Percentiles rank a stretch among this genome's conserved stretches.
Evolutionary conservation across 1,284 basidiomycete genomes (phyloP).

Genomic region (Blastosporella zonata): DNA sequence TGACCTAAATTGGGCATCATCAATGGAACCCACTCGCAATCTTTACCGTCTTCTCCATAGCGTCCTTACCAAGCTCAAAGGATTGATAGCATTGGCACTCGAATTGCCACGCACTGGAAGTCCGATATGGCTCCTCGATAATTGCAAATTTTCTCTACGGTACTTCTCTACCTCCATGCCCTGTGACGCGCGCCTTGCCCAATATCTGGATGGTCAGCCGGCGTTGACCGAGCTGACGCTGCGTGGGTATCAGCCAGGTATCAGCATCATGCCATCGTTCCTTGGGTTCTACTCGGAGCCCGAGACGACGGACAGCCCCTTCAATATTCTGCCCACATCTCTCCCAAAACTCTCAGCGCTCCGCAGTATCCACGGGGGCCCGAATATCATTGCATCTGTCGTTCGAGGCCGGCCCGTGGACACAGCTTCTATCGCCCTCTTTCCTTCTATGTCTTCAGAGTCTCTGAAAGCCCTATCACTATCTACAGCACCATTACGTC

Average conservation of each 20-base stretch:
- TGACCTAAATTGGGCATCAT: slow-evolving; percentile 36
- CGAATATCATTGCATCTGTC: slow-evolving; percentile 42
- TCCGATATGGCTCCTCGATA: slow-evolving; percentile 46
- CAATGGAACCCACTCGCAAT: slow-evolving; percentile 35
- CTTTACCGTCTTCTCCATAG: slow-evolving; percentile 47
- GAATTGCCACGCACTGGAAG: slow-evolving; percentile 42
- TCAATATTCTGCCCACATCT: slow-evolving; percentile 37
- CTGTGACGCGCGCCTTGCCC: slow-evolving; percentile 43
- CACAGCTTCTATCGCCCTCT: slow-evolving; percentile 51
- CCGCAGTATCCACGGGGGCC: slow-evolving; percentile 52
- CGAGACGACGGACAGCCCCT: slow-evolving; percentile 19
- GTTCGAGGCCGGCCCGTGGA: slow-evolving; percentile 48
- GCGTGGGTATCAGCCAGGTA: slow-evolving; percentile 39
- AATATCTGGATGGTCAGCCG: slow-evolving; percentile 51
- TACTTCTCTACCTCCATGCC: slow-evolving; percentile 51
- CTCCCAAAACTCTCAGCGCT: slow-evolving; percentile 49
- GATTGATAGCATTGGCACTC: slow-evolving; percentile 41
- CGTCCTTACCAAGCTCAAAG: slow-evolving; percentile 30
- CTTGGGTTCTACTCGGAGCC: slow-evolving; percentile 15
- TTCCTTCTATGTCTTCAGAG: slow-evolving; percentile 33
- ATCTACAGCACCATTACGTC: slow-evolving; percentile 38
- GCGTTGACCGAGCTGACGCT: slow-evolving; percentile 49
- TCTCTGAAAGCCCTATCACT: slow-evolving; percentile 44
- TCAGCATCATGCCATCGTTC: slow-evolving; percentile 25
- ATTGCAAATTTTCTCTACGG: slow-evolving; percentile 40